phyloP scores from a whole-genome alignment of 495 filamentous ascomycete species.

The Tuber umbilicatum region DNA sequence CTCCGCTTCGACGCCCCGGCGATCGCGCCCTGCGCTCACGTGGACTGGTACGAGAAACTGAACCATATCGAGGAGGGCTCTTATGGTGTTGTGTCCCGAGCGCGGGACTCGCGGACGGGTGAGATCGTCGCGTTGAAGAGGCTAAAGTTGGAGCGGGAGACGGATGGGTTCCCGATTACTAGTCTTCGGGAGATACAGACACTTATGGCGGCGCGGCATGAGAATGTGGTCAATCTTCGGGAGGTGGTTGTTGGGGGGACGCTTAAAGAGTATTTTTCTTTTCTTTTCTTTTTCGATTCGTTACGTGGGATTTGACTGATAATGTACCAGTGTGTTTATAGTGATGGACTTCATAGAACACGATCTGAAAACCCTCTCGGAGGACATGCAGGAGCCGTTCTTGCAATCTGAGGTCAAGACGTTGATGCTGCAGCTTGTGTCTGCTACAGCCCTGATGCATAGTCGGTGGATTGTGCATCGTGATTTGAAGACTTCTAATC shows the following conservation, averaged over 20 bases:
- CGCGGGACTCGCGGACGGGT: conserved; percentile 69
- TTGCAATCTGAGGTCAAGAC: conserved; percentile 89
- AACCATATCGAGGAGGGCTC: conserved; percentile 97
- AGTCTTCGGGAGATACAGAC: conserved; percentile 83
- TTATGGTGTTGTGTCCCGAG: conserved; percentile 89
- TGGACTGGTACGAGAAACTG: conserved; percentile 77
- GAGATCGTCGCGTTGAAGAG: conserved; percentile 89
- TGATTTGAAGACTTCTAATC: conserved; percentile 93
- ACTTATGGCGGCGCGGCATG: conserved; percentile 56
- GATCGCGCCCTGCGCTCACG: conserved; percentile 71
- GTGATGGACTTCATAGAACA: conserved; percentile 98
- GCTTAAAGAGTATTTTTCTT: conserved; percentile 61
- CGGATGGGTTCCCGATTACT: conserved; percentile 83
- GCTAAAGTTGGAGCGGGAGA: conserved; percentile 80
- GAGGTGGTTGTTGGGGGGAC: conserved; percentile 83
- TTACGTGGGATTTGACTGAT: not conserved
- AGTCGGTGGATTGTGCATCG: conserved; percentile 89
- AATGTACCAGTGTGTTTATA: conserved; percentile 65
- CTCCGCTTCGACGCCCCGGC: conserved; percentile 62
- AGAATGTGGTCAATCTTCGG: conserved; percentile 68
- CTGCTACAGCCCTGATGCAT: conserved; percentile 81
- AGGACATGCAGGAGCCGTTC: conserved; percentile 92
- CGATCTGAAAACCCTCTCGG: conserved; percentile 88
- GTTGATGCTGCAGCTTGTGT: conserved; percentile 71
- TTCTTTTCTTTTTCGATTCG: not conserved